Percentiles rank a stretch among this genome's conserved stretches.
These are phyloP conservation scores for Calophaca sinica DNA, from an alignment of 306 rosid genomes.

Conservation along the genomic window DNA sequence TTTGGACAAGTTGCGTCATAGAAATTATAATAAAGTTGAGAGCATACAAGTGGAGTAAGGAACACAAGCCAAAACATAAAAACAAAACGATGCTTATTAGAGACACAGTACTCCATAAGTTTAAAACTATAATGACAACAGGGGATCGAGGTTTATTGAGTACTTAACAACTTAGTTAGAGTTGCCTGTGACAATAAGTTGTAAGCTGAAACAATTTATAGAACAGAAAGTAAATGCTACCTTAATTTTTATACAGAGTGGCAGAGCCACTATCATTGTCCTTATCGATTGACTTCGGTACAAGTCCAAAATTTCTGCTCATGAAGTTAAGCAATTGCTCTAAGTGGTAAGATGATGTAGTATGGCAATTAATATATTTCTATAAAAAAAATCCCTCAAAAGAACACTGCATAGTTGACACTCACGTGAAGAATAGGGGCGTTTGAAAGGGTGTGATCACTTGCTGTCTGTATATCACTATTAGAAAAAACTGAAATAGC, in stretches of 20 bases:
- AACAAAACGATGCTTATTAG: slow-evolving; percentile 44
- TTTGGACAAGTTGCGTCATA: slow-evolving; percentile 74
- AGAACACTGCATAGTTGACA: too few relatives aligned
- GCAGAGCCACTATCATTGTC: slow-evolving; percentile 63
- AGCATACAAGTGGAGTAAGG: slow-evolving; percentile 55
- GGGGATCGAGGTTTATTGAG: neutral
- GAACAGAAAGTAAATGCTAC: slow-evolving; percentile 22
- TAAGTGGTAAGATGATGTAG: slow-evolving; percentile 60
- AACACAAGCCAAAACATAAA: slow-evolving; percentile 58
- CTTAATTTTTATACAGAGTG: slow-evolving; percentile 49
- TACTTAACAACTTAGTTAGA: slow-evolving; percentile 26
- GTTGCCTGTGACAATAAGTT: slow-evolving; percentile 37
- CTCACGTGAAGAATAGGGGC: too few relatives aligned
- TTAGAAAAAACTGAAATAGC: too few relatives aligned
- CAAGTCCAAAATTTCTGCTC: slow-evolving; percentile 50
- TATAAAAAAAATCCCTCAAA: too few relatives aligned
- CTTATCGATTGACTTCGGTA: slow-evolving; percentile 53
- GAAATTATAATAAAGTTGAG: slow-evolving; percentile 76
- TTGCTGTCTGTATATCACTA: neutral
- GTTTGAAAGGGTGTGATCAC: slow-evolving; percentile 28
- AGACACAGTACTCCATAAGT: slow-evolving; percentile 47
- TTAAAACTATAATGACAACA: slow-evolving; percentile 1
- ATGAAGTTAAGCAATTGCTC: slow-evolving; percentile 41
- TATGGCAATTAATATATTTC: neutral
- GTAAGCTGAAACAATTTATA: slow-evolving; percentile 50